Conservation (phyloP, 176 grass and related monocot genomes). For the Oryza longistaminata region DNA sequence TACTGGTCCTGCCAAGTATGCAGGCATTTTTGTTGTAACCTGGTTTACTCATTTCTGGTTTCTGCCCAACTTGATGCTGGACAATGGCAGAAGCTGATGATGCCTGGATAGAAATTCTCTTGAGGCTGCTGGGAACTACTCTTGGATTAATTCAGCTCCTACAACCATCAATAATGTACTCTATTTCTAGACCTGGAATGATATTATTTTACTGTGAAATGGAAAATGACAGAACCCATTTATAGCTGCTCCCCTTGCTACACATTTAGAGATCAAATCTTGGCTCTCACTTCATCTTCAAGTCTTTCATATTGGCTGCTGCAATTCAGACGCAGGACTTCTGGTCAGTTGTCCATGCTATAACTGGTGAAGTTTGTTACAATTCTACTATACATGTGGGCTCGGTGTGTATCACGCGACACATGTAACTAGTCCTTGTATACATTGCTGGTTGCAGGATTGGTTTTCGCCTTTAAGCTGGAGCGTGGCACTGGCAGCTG, state of each 20-base stretch:
- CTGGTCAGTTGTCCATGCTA: slow-evolving; percentile 34
- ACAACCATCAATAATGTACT: slow-evolving; percentile 13
- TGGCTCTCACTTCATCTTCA: slow-evolving; percentile 2
- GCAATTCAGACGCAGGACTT: slow-evolving; percentile 21
- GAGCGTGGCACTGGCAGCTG: slow-evolving; percentile 22
- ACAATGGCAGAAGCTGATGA: slow-evolving; percentile 44
- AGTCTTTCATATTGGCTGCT: neutral
- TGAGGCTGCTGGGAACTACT: neutral
- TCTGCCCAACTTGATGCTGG: slow-evolving; percentile 31
- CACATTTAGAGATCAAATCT: slow-evolving; percentile 15
- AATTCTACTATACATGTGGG: slow-evolving; percentile 45
- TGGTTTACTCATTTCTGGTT: neutral
- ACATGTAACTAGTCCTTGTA: slow-evolving; percentile 48
- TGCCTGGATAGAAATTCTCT: slow-evolving; percentile 37
- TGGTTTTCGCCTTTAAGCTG: slow-evolving; percentile 43
- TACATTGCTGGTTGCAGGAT: slow-evolving; percentile 38
- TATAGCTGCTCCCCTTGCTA: neutral
- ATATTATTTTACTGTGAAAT: slow-evolving; percentile 1
- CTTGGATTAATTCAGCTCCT: neutral
- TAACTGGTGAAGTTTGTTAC: slow-evolving; percentile 35
- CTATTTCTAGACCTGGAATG: slow-evolving; percentile 4
- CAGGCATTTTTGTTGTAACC: neutral
- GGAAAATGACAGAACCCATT: neutral
- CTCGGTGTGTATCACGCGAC: slow-evolving; percentile 33
- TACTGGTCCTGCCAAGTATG: slow-evolving; percentile 5